Evolutionary conservation across 306 rosid genomes (phyloP), one percentile per base, ranked within the genome.

Genomic region (Geum urbanum): DNA sequence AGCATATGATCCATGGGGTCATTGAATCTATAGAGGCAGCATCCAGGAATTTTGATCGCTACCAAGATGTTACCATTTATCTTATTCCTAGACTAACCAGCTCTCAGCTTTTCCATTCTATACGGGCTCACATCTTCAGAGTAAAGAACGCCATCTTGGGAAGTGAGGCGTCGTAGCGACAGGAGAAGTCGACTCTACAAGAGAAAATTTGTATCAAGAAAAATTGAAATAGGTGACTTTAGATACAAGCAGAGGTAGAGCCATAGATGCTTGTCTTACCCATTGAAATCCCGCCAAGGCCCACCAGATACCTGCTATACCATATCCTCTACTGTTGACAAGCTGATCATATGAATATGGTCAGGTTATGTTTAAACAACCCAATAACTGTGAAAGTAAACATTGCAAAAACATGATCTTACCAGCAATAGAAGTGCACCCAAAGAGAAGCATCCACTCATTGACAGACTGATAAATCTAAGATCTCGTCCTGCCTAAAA

Each of bases 401-500:
- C 22, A 24, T 2, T 24, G 27, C 49, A n/a, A n/a, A n/a, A n/a
- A n/a, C n/a, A n/a, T n/a, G n/a, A n/a, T n/a, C n/a, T n/a, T n/a
- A n/a, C 97, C 96, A 44, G 18, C 39, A 88, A 70, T 20, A 88
- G 52, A 44, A 86, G 50, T 73, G 84, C 80, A 53, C 96, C 96
- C 37, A 72, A 60, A 44, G 84, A 82, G 74, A 90, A 83, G 85
- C 97, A 90, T 75, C 88, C 96, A 50, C 72, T 79, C 96, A 85
- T 92, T 68, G 97, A 86, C 67, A 90, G 65, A 78, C 98, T 88
- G 43, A 90, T 69, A 72, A 66, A 90, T 74, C 79, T 84, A 50
- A 90, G 91, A 76, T 92, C 98, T 59, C 98, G 86, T 65, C 97
- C 97, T 69, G 98, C 98, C 98, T 88, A 89, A 60, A 62, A 66